These are phyloP conservation scores for Nakazawaea pomicola DNA, from an alignment of 805 yeast species.

Conservation along the genomic window DNA sequence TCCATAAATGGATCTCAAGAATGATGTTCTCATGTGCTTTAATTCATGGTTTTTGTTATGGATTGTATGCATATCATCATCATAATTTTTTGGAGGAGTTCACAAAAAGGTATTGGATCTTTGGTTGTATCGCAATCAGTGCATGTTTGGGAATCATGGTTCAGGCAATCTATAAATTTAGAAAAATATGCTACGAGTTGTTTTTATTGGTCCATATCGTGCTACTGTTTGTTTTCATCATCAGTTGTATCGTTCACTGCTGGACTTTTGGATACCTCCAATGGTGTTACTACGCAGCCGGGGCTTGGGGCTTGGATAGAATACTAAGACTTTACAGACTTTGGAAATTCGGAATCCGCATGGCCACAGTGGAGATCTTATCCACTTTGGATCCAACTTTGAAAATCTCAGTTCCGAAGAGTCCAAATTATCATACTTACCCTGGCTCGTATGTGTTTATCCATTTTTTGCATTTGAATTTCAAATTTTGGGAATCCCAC, in stretches of 20 bases:
- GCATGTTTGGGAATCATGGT: constrained; percentile 37
- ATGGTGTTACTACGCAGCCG: constrained; percentile 33
- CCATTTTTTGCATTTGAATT: constrained; percentile 35
- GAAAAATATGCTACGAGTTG: constrained; percentile 43
- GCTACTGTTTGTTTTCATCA: constrained; percentile 38
- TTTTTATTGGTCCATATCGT: constrained; percentile 38
- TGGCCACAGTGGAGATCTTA: constrained; percentile 11
- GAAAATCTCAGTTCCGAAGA: constrained; percentile 33
- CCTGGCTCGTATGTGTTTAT: constrained; percentile 61
- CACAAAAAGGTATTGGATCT: constrained; percentile 14
- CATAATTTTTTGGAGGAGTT: constrained; percentile 4
- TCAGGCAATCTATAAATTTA: constrained; percentile 40
- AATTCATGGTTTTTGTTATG: constrained; percentile 24
- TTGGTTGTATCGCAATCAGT: constrained; percentile 26
- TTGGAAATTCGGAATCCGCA: constrained; percentile 22
- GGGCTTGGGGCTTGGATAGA: constrained; percentile 39
- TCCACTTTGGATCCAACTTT: constrained; percentile 18
- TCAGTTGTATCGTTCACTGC: constrained; percentile 45
- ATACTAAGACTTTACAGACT: constrained; percentile 30
- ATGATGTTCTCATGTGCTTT: constrained; percentile 22
- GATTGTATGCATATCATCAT: constrained; percentile 25
- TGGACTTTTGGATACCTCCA: constrained; percentile 33
- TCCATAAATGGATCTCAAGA: constrained; percentile 41
- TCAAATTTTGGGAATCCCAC: constrained; percentile 57
- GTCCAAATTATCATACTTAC: constrained; percentile 37